Evolutionary conservation across 1,139 yeast genomes (phyloP).

Genomic region (Lodderomyces parapsilosis): DNA sequence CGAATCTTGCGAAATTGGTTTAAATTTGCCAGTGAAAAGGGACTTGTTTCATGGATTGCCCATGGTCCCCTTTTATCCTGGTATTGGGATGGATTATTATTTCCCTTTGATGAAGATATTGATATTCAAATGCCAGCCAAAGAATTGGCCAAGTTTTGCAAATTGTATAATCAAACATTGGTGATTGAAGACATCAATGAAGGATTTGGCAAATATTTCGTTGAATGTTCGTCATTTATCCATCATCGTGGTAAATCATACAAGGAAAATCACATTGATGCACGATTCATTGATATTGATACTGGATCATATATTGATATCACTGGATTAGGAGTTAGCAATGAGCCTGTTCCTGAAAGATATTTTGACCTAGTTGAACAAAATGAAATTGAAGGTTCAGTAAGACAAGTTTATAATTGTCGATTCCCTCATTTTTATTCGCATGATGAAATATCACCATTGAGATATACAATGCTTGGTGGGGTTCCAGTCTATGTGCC

Average conservation of each 20-base stretch:
- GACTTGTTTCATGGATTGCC: conserved; percentile 40
- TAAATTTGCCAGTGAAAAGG: conserved; percentile 37
- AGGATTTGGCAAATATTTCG: conserved; percentile 34
- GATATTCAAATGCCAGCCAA: conserved; percentile 38
- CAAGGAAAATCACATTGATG: conserved; percentile 37
- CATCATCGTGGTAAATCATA: conserved; percentile 31
- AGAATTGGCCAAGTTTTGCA: conserved; percentile 29
- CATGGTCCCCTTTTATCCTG: conserved; percentile 47
- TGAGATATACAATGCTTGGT: conserved; percentile 30
- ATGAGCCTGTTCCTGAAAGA: conserved; percentile 24
- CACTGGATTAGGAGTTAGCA: conserved; percentile 34
- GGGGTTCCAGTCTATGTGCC: conserved; percentile 36
- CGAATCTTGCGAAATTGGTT: conserved; percentile 48
- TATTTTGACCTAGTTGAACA: conserved; percentile 16
- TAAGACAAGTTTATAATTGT: conserved; percentile 29
- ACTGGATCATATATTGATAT: conserved; percentile 42
- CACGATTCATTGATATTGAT: conserved; percentile 40
- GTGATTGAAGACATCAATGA: conserved; percentile 32
- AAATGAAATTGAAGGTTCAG: conserved; percentile 18
- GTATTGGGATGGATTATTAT: conserved; percentile 40
- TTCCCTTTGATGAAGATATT: conserved; percentile 41
- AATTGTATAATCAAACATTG: conserved; percentile 37
- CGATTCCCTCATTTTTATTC: conserved; percentile 33
- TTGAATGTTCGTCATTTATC: conserved; percentile 34
- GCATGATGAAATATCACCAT: conserved; percentile 33